These are phyloP conservation scores for Pseudogymnoascus sp. DNA, from an alignment of 2,329 filamentous ascomycete genomes.

Conservation along the genomic window DNA sequence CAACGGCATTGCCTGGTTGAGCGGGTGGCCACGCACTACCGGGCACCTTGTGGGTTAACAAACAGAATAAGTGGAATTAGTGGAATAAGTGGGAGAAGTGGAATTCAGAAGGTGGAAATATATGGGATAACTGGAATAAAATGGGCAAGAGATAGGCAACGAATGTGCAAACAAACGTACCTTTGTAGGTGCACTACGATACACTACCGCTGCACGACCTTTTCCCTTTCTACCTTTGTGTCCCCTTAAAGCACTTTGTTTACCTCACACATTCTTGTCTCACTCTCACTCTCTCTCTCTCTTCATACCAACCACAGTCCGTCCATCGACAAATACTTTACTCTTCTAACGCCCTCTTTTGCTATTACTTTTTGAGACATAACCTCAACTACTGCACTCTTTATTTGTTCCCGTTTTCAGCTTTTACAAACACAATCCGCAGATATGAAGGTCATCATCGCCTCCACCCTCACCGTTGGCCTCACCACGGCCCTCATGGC, in stretches of 20 bases:
- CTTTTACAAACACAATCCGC: not conserved
- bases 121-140: not conserved
- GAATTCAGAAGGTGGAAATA: not conserved
- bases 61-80: not conserved
- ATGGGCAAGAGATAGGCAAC: not conserved
- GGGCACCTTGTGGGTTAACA: constrained; percentile 1
- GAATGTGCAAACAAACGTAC: not conserved
- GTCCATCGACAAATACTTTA: not conserved
- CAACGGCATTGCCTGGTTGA: not conserved
- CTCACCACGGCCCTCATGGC: constrained; percentile 16
- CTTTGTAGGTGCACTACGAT: constrained; percentile 6
- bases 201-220: not conserved
- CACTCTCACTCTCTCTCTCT: not conserved
- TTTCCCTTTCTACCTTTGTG: not conserved
- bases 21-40: not conserved
- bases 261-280: not conserved
- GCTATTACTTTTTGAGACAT: not conserved
- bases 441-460: constrained; percentile 7
- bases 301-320: constrained; percentile 1
- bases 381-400: not conserved
- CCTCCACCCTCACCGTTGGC: constrained; percentile 12
- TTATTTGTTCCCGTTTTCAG: not conserved
- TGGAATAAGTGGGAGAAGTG: not conserved
- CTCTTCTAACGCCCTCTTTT: not conserved
- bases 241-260: constrained; percentile 7